Percentiles rank a stretch among this genome's conserved stretches.
phyloP scores from a whole-genome alignment of 345 rosid genomes.

The Eucalyptus pumila region DNA sequence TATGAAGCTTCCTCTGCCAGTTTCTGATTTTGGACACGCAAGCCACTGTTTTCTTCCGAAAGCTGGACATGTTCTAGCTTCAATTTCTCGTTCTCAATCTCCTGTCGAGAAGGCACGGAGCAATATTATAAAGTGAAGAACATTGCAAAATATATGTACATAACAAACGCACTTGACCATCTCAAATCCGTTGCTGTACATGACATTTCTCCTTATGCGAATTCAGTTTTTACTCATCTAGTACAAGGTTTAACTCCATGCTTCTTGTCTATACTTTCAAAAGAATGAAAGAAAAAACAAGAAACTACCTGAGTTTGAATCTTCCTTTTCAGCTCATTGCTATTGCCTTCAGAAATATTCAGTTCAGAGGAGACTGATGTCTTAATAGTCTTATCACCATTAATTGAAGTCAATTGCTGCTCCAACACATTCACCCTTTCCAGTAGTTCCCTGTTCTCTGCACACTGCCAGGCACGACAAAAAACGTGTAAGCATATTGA shows the following conservation, averaged over 20 bases:
- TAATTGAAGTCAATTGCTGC: constrained; percentile 47
- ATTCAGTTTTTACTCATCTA: neutral
- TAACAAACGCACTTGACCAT: neutral
- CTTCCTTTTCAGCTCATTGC: constrained; percentile 63
- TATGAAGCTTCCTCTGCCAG: constrained; percentile 95
- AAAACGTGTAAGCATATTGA: neutral
- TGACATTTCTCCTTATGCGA: neutral
- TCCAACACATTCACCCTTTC: constrained; percentile 67
- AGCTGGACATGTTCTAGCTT: constrained; percentile 78
- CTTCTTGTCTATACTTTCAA: neutral
- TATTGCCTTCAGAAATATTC: constrained; percentile 30
- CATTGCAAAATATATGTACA: neutral
- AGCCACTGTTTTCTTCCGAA: constrained; percentile 84
- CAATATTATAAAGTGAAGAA: neutral
- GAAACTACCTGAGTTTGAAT: constrained; percentile 64
- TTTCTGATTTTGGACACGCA: constrained; percentile 79
- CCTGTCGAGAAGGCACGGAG: constrained; percentile 21
- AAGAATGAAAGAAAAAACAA: neutral
- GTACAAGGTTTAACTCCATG: neutral
- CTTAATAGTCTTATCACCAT: constrained; percentile 35
- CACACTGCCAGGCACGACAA: constrained; percentile 26
- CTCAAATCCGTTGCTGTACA: neutral
- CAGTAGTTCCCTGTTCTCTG: constrained; percentile 71
- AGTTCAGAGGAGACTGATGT: constrained; percentile 25
- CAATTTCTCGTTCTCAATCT: constrained; percentile 68